Conservation (phyloP, 2,329 filamentous ascomycete genomes). For the Iodosphaeria phyllophila region DNA sequence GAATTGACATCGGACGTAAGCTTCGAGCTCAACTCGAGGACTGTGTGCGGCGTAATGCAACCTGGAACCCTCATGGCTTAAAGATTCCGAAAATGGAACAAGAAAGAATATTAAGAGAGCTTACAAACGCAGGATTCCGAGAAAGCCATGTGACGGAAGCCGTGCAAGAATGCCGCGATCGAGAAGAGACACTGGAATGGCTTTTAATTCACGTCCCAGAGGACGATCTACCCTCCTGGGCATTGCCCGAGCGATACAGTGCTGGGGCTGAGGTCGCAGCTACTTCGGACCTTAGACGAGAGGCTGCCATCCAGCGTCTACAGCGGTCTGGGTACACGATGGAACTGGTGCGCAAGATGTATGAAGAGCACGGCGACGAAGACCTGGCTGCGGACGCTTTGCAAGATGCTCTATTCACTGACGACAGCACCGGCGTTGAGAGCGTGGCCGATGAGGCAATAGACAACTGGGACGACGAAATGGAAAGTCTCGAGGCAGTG, state of each 20-base stretch:
- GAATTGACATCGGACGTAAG: constrained; percentile 79
- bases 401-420: constrained; percentile 45
- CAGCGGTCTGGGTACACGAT: constrained; percentile 67
- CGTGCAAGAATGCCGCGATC: constrained; percentile 69
- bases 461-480: constrained; percentile 70
- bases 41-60: constrained; percentile 55
- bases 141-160: constrained; percentile 80
- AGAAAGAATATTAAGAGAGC: constrained; percentile 47
- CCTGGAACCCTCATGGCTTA: constrained; percentile 74
- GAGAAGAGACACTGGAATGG: constrained; percentile 90
- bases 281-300: constrained; percentile 53
- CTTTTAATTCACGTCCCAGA: constrained; percentile 91
- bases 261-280: constrained; percentile 78
- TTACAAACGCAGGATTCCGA: constrained; percentile 70
- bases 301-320: constrained; percentile 67
- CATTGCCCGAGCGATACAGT: constrained; percentile 76
- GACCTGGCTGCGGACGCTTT: constrained; percentile 59
- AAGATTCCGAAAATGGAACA: constrained; percentile 40
- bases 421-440: no score
- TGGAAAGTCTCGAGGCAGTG: constrained; percentile 67
- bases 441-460: constrained; percentile 25
- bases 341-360: constrained; percentile 64
- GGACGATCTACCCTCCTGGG: constrained; percentile 87
- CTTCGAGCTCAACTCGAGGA: constrained; percentile 65
- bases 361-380: constrained; percentile 61